Evolutionary conservation across 108 stramenopile species (phyloP), one percentile per base, ranked within the genome.

Genomic region (Cyclotella baltica): DNA sequence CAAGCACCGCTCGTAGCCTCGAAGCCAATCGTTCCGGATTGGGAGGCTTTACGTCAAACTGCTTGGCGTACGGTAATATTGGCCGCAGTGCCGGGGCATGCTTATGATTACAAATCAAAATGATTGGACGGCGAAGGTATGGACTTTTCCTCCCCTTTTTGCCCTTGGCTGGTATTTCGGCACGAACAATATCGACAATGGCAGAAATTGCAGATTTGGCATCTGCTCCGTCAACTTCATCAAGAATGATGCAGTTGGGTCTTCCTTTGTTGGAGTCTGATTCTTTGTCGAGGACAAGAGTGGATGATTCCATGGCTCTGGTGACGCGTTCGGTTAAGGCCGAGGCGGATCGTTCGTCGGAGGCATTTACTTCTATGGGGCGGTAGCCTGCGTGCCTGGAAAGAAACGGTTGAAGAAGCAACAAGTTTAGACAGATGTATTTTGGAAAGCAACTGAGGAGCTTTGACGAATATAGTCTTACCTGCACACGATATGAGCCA

Each of bases 101-200:
- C 62, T 92, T 94, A 86, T 98, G 93, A 75, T 99, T 99, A 88
- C 99, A 98, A 83, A 98, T 98, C 72, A 97, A 93, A 62, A 99
- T 98, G 53, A 98, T 86, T 25, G 97, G 97, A 29, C 97, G 88
- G 20, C 94, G 90, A 3, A 99, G 81, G 36, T 92, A 88, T 20
- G 77, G 68, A 15, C 53, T 56, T 1, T 76, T 89, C 15, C 40
- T 37, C 0, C 59, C 73, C 23, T 46, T 53, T 25, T 74, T 83
- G 19, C 40, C 78, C 59, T 77, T 35, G 18, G 63, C n/a, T 16
- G 92, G 89, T 11, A 93, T 80, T 4, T 90, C 93, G 4, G 92
- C 89, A 36, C 89, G 90, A 70, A 96, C 89, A 65, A 99, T 93
- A 20, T 94, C 86, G 38, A 98, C 90, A 52, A 99, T 78, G 37